Conservation (phyloP, 1,284 basidiomycete genomes). For the Somion occarium region DNA sequence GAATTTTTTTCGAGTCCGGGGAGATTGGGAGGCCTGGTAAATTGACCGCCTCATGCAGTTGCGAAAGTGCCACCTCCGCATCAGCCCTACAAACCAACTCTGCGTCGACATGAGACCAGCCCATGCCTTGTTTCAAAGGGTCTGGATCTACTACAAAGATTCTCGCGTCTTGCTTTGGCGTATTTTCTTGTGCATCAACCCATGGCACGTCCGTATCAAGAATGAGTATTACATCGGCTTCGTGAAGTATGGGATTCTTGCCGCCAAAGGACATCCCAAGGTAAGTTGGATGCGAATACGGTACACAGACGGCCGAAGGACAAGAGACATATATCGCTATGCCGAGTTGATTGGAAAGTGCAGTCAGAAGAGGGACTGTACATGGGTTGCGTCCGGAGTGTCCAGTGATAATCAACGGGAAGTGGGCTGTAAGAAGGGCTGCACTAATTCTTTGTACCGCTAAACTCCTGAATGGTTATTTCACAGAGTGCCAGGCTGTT, state of each 20-base stretch:
- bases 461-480: too few species aligned
- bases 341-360: constrained; percentile 45
- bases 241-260: constrained; percentile 39
- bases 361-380: constrained; percentile 42
- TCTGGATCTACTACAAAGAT: constrained; percentile 64
- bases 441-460: constrained; percentile 40
- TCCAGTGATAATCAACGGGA: constrained; percentile 62
- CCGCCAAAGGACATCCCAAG: constrained; percentile 46
- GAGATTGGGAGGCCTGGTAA: not conserved
- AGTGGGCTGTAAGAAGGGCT: constrained; percentile 44
- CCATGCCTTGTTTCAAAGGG: constrained; percentile 51
- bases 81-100: constrained; percentile 56
- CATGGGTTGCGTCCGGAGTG: constrained; percentile 52
- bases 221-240: constrained; percentile 59
- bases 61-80: constrained; percentile 44
- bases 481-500: too few species aligned
- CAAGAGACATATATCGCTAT: constrained; percentile 53
- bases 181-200: constrained; percentile 44
- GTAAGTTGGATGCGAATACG: constrained; percentile 52
- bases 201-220: constrained; percentile 64
- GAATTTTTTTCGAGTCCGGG: constrained; percentile 6
- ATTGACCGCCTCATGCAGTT: constrained; percentile 33
- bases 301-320: constrained; percentile 48
- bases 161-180: constrained; percentile 37
- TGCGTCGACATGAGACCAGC: constrained; percentile 52